Base-by-base conservation (phyloP, 257 asterid genomes). In the Ligustrum vulgare region DNA sequence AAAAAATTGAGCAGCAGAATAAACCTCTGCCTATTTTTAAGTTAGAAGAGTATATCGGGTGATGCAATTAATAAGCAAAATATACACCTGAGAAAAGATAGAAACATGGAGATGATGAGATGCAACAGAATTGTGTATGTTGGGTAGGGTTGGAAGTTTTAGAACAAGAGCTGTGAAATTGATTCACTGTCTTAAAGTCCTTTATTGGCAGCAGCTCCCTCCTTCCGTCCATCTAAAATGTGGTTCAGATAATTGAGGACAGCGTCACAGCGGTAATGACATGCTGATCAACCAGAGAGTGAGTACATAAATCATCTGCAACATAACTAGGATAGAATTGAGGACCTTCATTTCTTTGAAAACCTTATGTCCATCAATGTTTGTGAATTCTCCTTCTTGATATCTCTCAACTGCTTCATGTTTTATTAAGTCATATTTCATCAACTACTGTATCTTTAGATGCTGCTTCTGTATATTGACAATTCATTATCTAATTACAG, bases 401-500 rank as follows among this genome's bases (percentile, higher is more conserved):
- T 73, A 49, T 56, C 60, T 56, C 31, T 60, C 58, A 69, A 22
- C 54, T 36, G 72, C 10, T 82, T 23, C 58, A 31, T 70, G 28
- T 72, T 75, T 54, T 16, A 41, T 39, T 35, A 33, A 41, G 65
- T 65, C 71, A 65, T 58, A 58, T 77, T 41, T 20, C 25, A 76
- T 37, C 63, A 51, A 49, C 51, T 65, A 43, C 58, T 65, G 16
- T 25, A 58, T 64, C 67, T n/a, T 71, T 36, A 39, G 10, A 31
- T 23, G 51, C 71, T 67, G 63, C 28, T 73, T 54, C 70, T 58
- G 67, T 66, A 60, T 18, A 41, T 73, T 71, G 75, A 43, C 71
- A 58, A 11, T 34, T 58, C 63, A 78, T 73, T 37, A 70, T 69
- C 78, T 34, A 80, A 73, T 43, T 75, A 80, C 93, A 94, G 99